A percentile compares a stretch with the other conserved stretches of the same genome.
Evolutionary conservation across 208 protist genomes (phyloP).

Genomic region (Herpetomonas muscarum): DNA sequence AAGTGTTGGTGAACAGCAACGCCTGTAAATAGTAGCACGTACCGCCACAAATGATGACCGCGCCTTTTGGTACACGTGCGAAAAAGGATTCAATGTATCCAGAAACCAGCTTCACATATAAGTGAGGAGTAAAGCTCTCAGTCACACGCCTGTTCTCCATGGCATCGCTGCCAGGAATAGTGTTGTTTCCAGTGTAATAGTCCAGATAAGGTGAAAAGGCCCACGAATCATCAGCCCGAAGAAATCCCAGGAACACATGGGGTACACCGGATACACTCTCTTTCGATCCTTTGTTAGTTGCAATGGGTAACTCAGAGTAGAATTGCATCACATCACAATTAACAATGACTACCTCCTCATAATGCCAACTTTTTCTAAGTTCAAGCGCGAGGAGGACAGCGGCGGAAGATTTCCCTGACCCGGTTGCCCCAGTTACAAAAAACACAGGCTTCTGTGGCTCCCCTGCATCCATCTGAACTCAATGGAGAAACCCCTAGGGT

Average conservation of each 20-base stretch:
- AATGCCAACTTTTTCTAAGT: constrained; percentile 24
- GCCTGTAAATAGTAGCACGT: constrained; percentile 75
- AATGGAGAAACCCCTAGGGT: no score
- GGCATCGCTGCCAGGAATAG: not conserved
- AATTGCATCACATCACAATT: constrained; percentile 91
- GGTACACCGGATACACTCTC: constrained; percentile 50
- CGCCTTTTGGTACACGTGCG: constrained; percentile 20
- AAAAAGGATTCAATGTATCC: constrained; percentile 55
- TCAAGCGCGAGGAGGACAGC: constrained; percentile 65
- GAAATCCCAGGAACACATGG: constrained; percentile 78
- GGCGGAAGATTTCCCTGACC: constrained; percentile 76
- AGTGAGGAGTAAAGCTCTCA: constrained; percentile 42
- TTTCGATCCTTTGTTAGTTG: constrained; percentile 79
- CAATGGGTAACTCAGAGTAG: constrained; percentile 77
- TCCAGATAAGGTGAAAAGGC: not conserved
- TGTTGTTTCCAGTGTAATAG: not conserved
- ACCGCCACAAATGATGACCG: constrained; percentile 78
- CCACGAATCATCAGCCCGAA: constrained; percentile 25
- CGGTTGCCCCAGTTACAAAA: constrained; percentile 85
- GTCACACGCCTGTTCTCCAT: not conserved
- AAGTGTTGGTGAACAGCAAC: constrained; percentile 55
- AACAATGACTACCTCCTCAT: constrained; percentile 69
- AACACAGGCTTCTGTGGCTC: constrained; percentile 57
- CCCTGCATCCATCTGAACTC: no score
- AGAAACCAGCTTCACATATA: constrained; percentile 40